A percentile compares a stretch with the other conserved stretches of the same genome.
These are phyloP conservation scores for Schwanniomyces pseudopolymorphus DNA, from an alignment of 805 yeast species.

Conservation along the genomic window DNA sequence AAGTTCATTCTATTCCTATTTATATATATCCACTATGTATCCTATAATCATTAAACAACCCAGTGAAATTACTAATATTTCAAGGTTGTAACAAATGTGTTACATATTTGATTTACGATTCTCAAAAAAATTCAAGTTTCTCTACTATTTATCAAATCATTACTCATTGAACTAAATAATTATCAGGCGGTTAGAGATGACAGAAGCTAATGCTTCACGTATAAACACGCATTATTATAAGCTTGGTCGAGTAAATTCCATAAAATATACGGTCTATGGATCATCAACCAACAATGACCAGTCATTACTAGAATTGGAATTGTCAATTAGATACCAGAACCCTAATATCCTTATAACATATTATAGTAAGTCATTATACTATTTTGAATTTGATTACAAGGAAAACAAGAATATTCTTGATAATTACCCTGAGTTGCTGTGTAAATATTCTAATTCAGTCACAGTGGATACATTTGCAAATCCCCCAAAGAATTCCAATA, in stretches of 20 bases:
- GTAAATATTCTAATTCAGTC: slow-evolving; percentile 21
- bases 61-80: too few relatives aligned
- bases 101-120: not conserved
- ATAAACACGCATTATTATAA: slow-evolving; percentile 40
- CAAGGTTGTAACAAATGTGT: not conserved
- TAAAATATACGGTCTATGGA: slow-evolving; percentile 30
- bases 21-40: too few relatives aligned
- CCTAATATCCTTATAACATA: slow-evolving; percentile 41
- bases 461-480: slow-evolving; percentile 26
- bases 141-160: not conserved
- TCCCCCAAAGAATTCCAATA: slow-evolving; percentile 23
- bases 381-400: slow-evolving; percentile 27
- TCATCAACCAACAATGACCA: slow-evolving; percentile 32
- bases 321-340: slow-evolving; percentile 31
- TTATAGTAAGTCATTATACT: slow-evolving; percentile 39
- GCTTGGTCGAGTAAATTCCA: slow-evolving; percentile 33
- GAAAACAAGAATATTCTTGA: slow-evolving; percentile 13
- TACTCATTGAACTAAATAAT: not conserved
- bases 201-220: slow-evolving; percentile 22
- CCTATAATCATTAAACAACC: too few relatives aligned
- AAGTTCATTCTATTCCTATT: too few relatives aligned
- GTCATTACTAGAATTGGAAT: slow-evolving; percentile 38
- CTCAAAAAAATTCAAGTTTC: not conserved
- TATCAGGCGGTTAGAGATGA: slow-evolving; percentile 1
- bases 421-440: slow-evolving; percentile 23